A percentile compares a stretch with the other conserved stretches of the same genome.
Evolutionary conservation across 495 filamentous ascomycete genomes (phyloP).

Genomic region (Astrothelium macrocarpum): DNA sequence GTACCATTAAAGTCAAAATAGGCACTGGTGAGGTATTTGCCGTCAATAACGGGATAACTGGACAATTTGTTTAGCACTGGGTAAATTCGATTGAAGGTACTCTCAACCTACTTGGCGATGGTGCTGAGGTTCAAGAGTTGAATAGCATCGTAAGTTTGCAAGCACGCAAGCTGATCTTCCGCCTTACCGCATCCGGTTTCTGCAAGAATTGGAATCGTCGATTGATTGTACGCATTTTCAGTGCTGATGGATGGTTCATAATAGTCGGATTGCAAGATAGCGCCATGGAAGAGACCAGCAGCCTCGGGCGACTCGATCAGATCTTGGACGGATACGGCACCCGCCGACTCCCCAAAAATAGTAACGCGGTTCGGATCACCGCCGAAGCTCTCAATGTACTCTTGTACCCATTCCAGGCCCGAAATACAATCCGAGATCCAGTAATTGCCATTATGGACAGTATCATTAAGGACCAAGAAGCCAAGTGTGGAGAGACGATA

Average conservation of each 20-base stretch:
- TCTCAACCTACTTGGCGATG: slow-evolving; percentile 9
- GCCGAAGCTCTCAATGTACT: slow-evolving; percentile 30
- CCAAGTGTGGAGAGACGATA: slow-evolving; percentile 21
- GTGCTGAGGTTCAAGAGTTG: slow-evolving; percentile 13
- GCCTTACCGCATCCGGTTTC: slow-evolving; percentile 19
- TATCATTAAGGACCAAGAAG: slow-evolving; percentile 20
- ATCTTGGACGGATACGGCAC: slow-evolving; percentile 14
- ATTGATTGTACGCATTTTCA: slow-evolving; percentile 8
- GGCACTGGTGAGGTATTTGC: slow-evolving; percentile 12
- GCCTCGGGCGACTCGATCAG: slow-evolving; percentile 16
- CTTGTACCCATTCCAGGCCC: slow-evolving; percentile 28
- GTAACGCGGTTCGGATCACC: slow-evolving; percentile 42
- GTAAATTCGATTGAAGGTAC: neutral
- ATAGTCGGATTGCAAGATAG: slow-evolving; percentile 21
- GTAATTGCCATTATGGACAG: slow-evolving; percentile 22
- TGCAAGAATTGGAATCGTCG: slow-evolving; percentile 15
- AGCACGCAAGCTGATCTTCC: slow-evolving; percentile 16
- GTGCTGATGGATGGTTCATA: slow-evolving; percentile 9
- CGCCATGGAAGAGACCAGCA: slow-evolving; percentile 13
- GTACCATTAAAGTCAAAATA: slow-evolving; percentile 17
- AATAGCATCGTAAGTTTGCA: slow-evolving; percentile 16
- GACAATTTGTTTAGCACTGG: neutral
- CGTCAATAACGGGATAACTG: slow-evolving; percentile 17
- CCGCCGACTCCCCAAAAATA: slow-evolving; percentile 60
- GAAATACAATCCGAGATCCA: slow-evolving; percentile 19